A percentile compares a stretch with the other conserved stretches of the same genome.
These are phyloP conservation scores for Thelonectria discophora DNA, from an alignment of 2,329 filamentous ascomycete genomes.

Conservation along the genomic window DNA sequence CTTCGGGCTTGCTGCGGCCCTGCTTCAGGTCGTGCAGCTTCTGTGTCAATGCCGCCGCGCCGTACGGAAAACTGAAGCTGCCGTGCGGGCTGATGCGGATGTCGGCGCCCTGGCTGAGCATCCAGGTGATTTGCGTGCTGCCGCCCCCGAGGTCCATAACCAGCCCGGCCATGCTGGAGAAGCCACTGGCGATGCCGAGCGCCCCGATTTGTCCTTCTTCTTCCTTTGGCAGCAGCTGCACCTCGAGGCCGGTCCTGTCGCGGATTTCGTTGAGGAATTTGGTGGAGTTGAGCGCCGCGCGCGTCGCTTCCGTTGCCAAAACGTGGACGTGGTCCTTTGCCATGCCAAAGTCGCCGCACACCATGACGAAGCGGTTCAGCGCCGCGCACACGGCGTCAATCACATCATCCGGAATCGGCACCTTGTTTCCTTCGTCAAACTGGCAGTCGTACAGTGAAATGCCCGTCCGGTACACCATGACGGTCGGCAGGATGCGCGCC, in stretches of 20 bases:
- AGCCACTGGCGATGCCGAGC: conserved; percentile 71
- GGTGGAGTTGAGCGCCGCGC: conserved; percentile 43
- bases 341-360: conserved; percentile 43
- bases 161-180: conserved; percentile 67
- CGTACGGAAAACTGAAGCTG: conserved; percentile 74
- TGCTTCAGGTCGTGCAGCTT: conserved; percentile 57
- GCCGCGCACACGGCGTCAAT: conserved; percentile 42
- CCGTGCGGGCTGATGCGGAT: conserved; percentile 62
- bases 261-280: conserved; percentile 54
- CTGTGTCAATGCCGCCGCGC: conserved; percentile 71
- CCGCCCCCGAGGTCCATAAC: conserved; percentile 79
- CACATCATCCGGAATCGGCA: conserved; percentile 43
- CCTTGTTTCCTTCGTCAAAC: conserved; percentile 44
- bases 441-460: conserved; percentile 48
- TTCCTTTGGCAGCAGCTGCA: conserved; percentile 70
- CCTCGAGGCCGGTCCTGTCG: conserved; percentile 64
- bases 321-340: conserved; percentile 41
- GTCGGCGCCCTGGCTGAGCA: conserved; percentile 59
- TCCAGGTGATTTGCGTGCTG: conserved; percentile 75
- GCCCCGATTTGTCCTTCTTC: conserved; percentile 73
- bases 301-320: conserved; percentile 46
- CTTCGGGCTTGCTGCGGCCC: conserved; percentile 50
- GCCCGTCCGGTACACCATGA: conserved; percentile 44
- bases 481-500: conserved; percentile 66
- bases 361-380: conserved; percentile 41